Percentiles rank a stretch among this genome's conserved stretches.
Conservation (phyloP, 306 rosid genomes). For the Calophaca sinica region DNA sequence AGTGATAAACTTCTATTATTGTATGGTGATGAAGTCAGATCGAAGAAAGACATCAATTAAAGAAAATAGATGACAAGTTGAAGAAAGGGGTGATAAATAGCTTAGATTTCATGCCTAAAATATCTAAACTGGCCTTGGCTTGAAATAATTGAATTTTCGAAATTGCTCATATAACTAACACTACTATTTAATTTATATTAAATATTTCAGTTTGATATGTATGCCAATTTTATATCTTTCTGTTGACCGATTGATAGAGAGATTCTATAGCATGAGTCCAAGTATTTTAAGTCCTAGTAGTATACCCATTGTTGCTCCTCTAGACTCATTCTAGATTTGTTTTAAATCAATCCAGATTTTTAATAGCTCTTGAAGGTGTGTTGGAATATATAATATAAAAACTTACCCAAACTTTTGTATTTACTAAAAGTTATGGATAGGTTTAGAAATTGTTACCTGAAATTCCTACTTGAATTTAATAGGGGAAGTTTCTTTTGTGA, state of each 20-base stretch:
- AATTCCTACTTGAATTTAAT: too few species aligned
- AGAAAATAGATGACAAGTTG: neutral
- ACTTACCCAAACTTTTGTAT: neutral
- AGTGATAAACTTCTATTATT: neutral
- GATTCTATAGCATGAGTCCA: too few species aligned
- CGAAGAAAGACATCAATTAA: neutral
- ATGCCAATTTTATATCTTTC: too few species aligned
- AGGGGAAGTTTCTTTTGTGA: too few species aligned
- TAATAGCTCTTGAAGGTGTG: neutral
- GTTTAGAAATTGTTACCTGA: too few species aligned
- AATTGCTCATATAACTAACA: neutral
- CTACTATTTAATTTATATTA: too few species aligned
- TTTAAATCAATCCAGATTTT: neutral
- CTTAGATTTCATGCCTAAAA: neutral
- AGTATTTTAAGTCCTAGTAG: too few species aligned
- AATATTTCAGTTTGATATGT: too few species aligned
- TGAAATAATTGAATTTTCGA: neutral
- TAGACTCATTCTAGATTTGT: neutral
- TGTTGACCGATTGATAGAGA: too few species aligned
- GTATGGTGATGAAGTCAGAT: neutral
- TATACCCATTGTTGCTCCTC: too few species aligned
- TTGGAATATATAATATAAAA: neutral
- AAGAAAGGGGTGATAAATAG: neutral
- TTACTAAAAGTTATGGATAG: neutral
- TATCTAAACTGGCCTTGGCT: neutral